Base-by-base conservation (phyloP, 768 basidiomycete genomes). In the Suillus subalutaceus region DNA sequence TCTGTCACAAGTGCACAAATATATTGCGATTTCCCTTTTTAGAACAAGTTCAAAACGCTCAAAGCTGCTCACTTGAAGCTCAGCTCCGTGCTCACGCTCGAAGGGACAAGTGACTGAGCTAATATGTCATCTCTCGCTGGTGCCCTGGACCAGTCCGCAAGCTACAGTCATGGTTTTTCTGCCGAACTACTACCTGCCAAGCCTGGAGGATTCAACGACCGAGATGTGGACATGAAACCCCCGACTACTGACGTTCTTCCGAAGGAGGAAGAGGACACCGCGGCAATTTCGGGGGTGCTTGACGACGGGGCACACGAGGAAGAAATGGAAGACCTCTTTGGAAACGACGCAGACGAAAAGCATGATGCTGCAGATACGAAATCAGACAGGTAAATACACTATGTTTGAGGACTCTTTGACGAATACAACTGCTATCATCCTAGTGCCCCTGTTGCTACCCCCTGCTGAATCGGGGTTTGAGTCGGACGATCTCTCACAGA, bases 321-420 rank as follows among this genome's bases (percentile, higher is more conserved):
- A 69, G 85, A 85, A 66, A 90, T 92, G 88, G 85, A 86, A 67
- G 92, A 93, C 75, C 85, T 94, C 63, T 94, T 94, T 74, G 92
- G 91, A 41, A 88, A 90, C 67, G 91, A 92, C 63, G 83, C 85
- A 53, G 87, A 82, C 18, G 80, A 73, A 38, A 71, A 71, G 65
- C 72, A 77, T 78, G 40, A 57, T 23, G 26, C 38, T 23, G 44
- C 46, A 20, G 80, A 83, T 44, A 77, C 81, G 64, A 86, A 85
- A 69, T 84, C 78, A 64, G 82, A 81, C 67, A 83, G 82, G 88
- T 89, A 68, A 68, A 65, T 66, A 59, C 58, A 12, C 56, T 32
- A 7, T 41, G 50, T 68, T 18, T 41, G 30, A 41, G 59, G 62
- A 62, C 62, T 59, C 52, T 70, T 26, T 59, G 53, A 67, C 41